Percentiles rank a stretch among this genome's conserved stretches.
Conservation (phyloP, 2,329 filamentous ascomycete genomes). For the Cordyceps pruinosa region DNA sequence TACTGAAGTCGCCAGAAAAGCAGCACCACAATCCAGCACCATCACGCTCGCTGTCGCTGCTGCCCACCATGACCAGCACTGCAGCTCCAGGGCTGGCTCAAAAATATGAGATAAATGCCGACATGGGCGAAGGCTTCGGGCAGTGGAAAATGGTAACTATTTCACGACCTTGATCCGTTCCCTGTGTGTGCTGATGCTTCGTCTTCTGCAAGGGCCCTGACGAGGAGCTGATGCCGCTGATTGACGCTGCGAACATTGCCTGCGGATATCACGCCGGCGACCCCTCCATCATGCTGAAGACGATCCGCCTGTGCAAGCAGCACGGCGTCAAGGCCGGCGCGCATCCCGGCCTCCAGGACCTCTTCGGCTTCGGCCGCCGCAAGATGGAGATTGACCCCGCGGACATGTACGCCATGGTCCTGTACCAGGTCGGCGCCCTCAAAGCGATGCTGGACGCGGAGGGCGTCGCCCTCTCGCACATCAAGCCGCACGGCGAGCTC, state of each 20-base stretch:
- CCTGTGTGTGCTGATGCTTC: background rate
- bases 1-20: no score
- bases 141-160: slow-evolving; percentile 28
- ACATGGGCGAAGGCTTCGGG: slow-evolving; percentile 48
- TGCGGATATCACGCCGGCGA: slow-evolving; percentile 56
- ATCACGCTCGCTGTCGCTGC: background rate
- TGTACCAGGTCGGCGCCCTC: slow-evolving; percentile 59
- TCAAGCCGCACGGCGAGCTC: slow-evolving; percentile 56
- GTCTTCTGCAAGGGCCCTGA: slow-evolving; percentile 45
- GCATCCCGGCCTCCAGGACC: slow-evolving; percentile 58
- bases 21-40: background rate
- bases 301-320: slow-evolving; percentile 49
- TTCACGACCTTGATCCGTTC: background rate
- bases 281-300: slow-evolving; percentile 57
- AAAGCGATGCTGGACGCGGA: slow-evolving; percentile 53
- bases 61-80: background rate
- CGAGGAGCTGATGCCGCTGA: slow-evolving; percentile 52
- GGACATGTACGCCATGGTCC: slow-evolving; percentile 48
- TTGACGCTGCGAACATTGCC: slow-evolving; percentile 57
- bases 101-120: slow-evolving; percentile 37
- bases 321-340: slow-evolving; percentile 52
- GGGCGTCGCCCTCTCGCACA: slow-evolving; percentile 48
- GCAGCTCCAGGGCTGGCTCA: background rate
- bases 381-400: slow-evolving; percentile 52
- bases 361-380: slow-evolving; percentile 57